Evolutionary conservation across 2,329 filamentous ascomycete genomes (phyloP).

Genomic region (Trichoderma sp.): DNA sequence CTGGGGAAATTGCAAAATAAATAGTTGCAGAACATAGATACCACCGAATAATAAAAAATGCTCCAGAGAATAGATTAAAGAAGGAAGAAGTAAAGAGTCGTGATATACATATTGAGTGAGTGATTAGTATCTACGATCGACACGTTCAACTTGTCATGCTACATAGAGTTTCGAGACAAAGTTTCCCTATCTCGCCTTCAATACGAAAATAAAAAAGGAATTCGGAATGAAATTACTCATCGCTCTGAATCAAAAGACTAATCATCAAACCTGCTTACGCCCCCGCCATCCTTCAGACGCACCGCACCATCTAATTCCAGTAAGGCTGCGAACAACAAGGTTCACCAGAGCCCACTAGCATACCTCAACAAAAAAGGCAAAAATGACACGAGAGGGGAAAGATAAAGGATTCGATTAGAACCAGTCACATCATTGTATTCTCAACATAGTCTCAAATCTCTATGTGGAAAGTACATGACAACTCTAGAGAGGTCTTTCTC

Average conservation of each 20-base stretch:
- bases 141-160: not conserved
- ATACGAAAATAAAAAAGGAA: not conserved
- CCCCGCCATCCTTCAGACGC: not conserved
- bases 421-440: conserved; percentile 5
- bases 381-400: not conserved
- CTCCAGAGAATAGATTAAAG: no score
- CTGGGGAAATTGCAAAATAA: not conserved
- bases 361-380: not conserved
- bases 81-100: not conserved
- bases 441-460: not conserved
- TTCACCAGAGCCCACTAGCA: not conserved
- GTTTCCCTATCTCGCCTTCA: not conserved
- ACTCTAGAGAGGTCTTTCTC: not conserved
- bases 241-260: not conserved
- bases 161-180: not conserved
- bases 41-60: not conserved
- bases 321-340: not conserved
- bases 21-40: not conserved
- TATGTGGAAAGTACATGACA: not conserved
- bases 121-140: not conserved
- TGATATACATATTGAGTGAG: not conserved
- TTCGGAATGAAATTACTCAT: not conserved
- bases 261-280: not conserved
- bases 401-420: not conserved
- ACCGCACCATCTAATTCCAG: not conserved